Conservation (phyloP, 371 early-diverging fungal genomes). For the Mucor circinelloides region DNA sequence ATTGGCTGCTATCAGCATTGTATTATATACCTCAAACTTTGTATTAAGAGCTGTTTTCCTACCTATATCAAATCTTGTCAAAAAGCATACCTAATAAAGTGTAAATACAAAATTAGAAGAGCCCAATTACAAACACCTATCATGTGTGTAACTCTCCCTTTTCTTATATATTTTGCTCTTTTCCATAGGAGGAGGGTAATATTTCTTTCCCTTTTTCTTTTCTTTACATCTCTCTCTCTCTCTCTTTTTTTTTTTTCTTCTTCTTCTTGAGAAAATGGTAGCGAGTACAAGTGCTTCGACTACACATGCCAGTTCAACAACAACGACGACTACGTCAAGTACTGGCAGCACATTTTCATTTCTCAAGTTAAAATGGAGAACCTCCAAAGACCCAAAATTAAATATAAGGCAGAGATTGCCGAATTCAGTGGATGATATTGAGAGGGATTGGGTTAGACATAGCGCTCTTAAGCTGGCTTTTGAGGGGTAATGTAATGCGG, state of each 20-base stretch:
- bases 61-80: not conserved
- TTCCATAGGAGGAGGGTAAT: not conserved
- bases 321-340: not conserved
- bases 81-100: not conserved
- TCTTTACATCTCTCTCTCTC: not conserved
- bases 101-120: not conserved
- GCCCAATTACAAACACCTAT: not conserved
- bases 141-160: not conserved
- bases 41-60: not conserved
- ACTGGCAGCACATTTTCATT: slow-evolving; percentile 12
- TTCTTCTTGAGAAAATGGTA: not conserved
- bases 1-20: slow-evolving; percentile 18
- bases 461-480: slow-evolving; percentile 45
- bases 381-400: slow-evolving; percentile 25
- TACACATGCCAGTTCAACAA: not conserved
- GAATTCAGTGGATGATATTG: slow-evolving; percentile 36
- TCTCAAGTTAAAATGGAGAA: slow-evolving; percentile 30
- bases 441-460: slow-evolving; percentile 47
- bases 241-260: not conserved
- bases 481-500: slow-evolving; percentile 27
- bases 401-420: slow-evolving; percentile 17
- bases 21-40: slow-evolving; percentile 14
- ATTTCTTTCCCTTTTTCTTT: not conserved
- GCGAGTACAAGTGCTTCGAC: not conserved
- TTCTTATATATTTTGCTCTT: not conserved